Base-by-base conservation (phyloP, 2,329 filamentous ascomycete species). In the Fusarium guadeloupense region DNA sequence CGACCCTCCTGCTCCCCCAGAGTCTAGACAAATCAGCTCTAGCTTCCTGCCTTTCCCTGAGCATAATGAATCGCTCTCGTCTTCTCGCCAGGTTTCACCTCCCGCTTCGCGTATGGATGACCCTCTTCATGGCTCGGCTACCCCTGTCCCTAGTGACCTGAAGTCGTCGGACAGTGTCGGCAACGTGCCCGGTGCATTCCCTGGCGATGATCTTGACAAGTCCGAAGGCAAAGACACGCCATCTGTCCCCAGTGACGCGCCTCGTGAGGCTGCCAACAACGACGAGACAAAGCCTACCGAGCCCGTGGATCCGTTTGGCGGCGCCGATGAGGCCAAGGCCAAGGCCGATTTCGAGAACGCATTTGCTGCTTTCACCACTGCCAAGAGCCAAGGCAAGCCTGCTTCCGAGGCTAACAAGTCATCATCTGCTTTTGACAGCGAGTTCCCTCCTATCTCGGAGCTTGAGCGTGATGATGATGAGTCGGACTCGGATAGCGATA, bases 401-500 rank as follows among this genome's bases (percentile, higher is more conserved):
- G 59, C 71, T 7, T 75, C 76, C 16, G 79, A 80, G 13, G 71
- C 75, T n/a, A 71, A 75, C 31, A 83, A 83, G 59, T 71, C 77
- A 3, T 78, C 79, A 17, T 73, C 83, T 4, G 80, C 76, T 49
- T 90, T 91, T 68, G 84, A 88, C 70, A 83, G 86, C 19, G 95
- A 98, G 72, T 98, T 98, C 72, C 95, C 95, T 26, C 95, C 94
- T 1, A 97, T 98, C 57, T 88, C 89, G n/a, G 92, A 94, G 72
- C 78, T 97, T 54, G 89, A 91, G 59, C 67, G 67, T 38, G 84
- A 94, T 14, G 84, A 94, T 4, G 84, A 94, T 17, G 89, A 96
- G n/a, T 93, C 90, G 25, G 92, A 96, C 54, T 89, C 89, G 25
- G 89, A 88, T 49, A 90, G 86, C 56, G 91, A 92, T 41, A 85